A percentile compares a stretch with the other conserved stretches of the same genome.
Evolutionary conservation across 345 rosid species (phyloP).

Genomic region (Lepidium didymum): DNA sequence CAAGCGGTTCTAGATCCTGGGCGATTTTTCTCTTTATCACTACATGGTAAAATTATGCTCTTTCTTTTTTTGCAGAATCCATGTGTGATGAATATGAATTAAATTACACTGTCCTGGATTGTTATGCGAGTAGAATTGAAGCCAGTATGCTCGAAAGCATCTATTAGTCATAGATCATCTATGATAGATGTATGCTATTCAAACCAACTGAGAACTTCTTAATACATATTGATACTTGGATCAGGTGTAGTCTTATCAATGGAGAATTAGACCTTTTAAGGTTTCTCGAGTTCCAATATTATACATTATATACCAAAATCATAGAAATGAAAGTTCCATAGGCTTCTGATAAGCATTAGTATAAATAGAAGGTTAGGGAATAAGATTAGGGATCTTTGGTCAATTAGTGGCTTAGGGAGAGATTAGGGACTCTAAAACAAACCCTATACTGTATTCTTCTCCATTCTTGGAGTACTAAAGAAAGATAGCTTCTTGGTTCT

Average conservation of each 20-base stretch:
- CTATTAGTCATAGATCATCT: too few species aligned
- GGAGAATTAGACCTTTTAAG: neutral
- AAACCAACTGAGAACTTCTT: neutral
- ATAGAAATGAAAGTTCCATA: neutral
- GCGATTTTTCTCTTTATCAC: constrained; percentile 70
- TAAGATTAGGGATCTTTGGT: too few species aligned
- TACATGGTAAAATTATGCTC: constrained; percentile 47
- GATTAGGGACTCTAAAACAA: too few species aligned
- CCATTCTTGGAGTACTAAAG: too few species aligned
- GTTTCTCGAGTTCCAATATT: too few species aligned
- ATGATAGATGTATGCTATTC: neutral
- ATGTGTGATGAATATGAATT: neutral
- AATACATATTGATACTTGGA: neutral
- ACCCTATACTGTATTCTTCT: too few species aligned
- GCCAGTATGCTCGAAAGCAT: neutral
- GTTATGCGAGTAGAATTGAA: neutral
- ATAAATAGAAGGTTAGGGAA: too few species aligned
- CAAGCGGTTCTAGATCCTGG: constrained; percentile 68
- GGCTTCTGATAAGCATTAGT: too few species aligned
- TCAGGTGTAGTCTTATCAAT: neutral
- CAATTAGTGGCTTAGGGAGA: too few species aligned
- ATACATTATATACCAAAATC: neutral
- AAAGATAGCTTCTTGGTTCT: too few species aligned
- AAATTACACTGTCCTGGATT: neutral
- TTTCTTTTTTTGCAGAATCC: neutral